These are phyloP conservation scores for Tuber umbilicatum DNA, from an alignment of 495 filamentous ascomycete genomes.

Conservation along the genomic window DNA sequence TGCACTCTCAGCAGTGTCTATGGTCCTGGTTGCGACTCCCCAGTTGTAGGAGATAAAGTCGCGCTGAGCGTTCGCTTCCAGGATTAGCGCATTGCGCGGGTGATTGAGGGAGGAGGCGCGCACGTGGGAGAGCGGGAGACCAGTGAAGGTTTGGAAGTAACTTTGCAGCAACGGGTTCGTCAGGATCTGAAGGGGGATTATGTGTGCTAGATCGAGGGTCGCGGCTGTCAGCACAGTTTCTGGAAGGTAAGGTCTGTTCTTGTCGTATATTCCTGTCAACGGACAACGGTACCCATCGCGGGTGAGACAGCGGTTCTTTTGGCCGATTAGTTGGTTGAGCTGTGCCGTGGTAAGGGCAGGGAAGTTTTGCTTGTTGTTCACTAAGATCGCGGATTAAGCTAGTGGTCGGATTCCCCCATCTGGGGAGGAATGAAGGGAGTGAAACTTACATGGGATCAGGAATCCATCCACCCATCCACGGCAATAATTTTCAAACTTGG, in stretches of 20 bases:
- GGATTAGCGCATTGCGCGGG: constrained; percentile 6
- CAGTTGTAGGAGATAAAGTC: constrained; percentile 8
- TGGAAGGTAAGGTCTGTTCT: neutral
- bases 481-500: constrained; percentile 2
- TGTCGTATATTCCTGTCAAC: neutral
- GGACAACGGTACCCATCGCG: constrained; percentile 9
- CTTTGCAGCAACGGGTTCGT: neutral
- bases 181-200: neutral
- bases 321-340: neutral
- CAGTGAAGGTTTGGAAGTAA: neutral
- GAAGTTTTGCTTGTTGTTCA: constrained; percentile 6
- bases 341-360: too few relatives aligned
- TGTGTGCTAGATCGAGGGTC: constrained; percentile 2
- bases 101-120: neutral
- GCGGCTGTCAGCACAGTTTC: neutral
- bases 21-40: neutral
- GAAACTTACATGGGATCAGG: neutral
- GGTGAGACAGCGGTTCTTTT: neutral
- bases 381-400: neutral
- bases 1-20: neutral
- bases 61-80: constrained; percentile 1
- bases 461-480: neutral
- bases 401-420: neutral
- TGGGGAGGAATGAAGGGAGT: neutral
- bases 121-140: neutral